Conservation (phyloP, 164 flowering plant species). For the Warburgia ugandensis region DNA sequence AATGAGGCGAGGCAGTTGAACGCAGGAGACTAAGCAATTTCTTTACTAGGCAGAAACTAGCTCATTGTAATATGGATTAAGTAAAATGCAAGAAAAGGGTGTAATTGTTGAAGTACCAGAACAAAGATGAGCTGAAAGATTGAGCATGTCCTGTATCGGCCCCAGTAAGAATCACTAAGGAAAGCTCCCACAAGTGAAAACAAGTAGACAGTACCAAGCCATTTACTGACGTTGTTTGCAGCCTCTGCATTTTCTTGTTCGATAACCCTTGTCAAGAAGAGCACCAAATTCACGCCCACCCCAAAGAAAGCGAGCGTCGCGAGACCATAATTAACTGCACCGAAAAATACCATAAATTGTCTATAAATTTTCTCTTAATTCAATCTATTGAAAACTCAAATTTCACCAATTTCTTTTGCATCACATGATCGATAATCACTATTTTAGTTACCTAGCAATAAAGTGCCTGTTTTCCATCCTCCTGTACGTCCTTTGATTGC, state of each 20-base stretch:
- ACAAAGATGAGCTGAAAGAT: conserved; percentile 60
- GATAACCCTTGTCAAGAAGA: conserved; percentile 72
- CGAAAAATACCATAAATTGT: not conserved
- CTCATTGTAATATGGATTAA: not conserved
- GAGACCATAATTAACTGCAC: conserved; percentile 73
- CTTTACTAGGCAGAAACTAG: too few relatives aligned
- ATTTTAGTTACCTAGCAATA: conserved; percentile 34
- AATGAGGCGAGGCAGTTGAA: too few relatives aligned
- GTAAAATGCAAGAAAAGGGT: not conserved
- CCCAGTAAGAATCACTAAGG: conserved; percentile 82
- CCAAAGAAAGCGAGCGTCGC: conserved; percentile 82
- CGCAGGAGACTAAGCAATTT: too few relatives aligned
- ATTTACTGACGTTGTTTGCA: conserved; percentile 64
- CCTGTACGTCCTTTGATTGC: conserved; percentile 18
- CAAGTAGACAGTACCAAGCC: conserved; percentile 77
- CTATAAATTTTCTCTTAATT: not conserved
- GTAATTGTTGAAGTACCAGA: conserved; percentile 26
- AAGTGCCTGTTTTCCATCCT: conserved; percentile 40
- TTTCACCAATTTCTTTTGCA: too few relatives aligned
- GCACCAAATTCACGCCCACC: conserved; percentile 73
- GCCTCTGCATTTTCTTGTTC: conserved; percentile 61
- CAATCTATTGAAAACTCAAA: not conserved
- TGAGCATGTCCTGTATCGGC: conserved; percentile 58
- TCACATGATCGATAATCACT: not conserved
- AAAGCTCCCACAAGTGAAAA: conserved; percentile 79